A percentile compares a stretch with the other conserved stretches of the same genome.
Evolutionary conservation across 2,329 filamentous ascomycete species (phyloP).

Genomic region (Clarireedia sp.): DNA sequence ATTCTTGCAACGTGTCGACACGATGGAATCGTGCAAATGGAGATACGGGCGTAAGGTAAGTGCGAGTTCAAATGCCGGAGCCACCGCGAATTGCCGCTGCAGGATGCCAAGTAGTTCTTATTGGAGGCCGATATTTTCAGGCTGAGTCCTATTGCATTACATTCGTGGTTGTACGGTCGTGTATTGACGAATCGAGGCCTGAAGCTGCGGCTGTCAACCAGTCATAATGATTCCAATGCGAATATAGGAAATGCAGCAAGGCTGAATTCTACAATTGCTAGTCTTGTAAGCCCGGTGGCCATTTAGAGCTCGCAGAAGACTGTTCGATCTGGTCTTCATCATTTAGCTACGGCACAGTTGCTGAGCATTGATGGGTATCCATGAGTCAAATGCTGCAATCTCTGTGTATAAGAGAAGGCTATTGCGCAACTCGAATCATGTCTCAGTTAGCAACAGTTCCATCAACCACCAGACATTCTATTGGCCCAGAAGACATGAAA

Average conservation of each 20-base stretch:
- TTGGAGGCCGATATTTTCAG: too few relatives aligned
- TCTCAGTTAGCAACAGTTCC: not conserved
- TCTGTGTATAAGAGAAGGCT: not conserved
- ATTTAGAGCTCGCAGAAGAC: not conserved
- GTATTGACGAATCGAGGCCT: too few relatives aligned
- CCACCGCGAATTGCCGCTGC: not conserved
- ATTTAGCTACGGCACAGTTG: slow-evolving; percentile 1
- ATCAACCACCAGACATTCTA: not conserved
- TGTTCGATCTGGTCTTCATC: not conserved
- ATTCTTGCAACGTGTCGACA: not conserved
- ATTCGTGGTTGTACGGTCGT: not conserved
- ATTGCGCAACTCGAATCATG: not conserved
- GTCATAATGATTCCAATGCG: too few relatives aligned
- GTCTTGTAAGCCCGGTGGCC: not conserved
- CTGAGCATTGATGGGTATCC: not conserved
- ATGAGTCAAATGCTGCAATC: not conserved
- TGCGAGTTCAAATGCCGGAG: not conserved
- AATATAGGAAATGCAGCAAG: not conserved
- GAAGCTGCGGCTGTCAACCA: too few relatives aligned
- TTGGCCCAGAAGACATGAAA: not conserved
- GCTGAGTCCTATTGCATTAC: too few relatives aligned
- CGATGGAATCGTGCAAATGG: not conserved
- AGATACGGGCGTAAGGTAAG: not conserved
- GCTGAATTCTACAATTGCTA: slow-evolving; percentile 1
- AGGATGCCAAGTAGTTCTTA: not conserved